Evolutionary conservation across 1,139 yeast genomes (phyloP), one percentile per base, ranked within the genome.

Genomic region (Yamadazyma pseudoaaseri): DNA sequence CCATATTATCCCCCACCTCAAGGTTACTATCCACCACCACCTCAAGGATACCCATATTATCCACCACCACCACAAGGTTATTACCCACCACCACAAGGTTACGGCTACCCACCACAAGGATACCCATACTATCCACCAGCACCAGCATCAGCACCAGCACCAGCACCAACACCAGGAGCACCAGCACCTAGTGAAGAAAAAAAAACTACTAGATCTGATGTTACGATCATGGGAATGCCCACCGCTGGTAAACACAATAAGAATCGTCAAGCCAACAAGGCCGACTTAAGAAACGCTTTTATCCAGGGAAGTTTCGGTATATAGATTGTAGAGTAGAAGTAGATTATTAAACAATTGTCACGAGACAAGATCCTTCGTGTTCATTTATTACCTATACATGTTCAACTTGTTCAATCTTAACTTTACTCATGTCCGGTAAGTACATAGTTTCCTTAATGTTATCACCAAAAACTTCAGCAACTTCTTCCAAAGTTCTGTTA

Each of bases 401-500:
- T 18, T 18, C 20, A 6, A 18, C 20, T 18, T 30, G 29, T 31
- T 26, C 34, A 20, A 26, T 15, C n/a, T 30, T 23, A 12, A 26
- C 15, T 16, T 31, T 27, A 14, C 14, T 20, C 5, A 18, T 18
- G 20, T 18, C 20, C 9, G 20, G 20, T 7, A 23, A 17, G 14
- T n/a, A 11, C 10, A 25, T 18, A 7, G 9, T 20, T 14, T 30
- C 33, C 6, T 30, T 28, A n/a, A 49, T 42, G 34, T 59, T 58
- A 37, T 62, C 72, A 35, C 72, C 76, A 43, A 70, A 70, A 12
- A 70, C 66, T 37, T 58, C 57, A 6, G 74, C 70, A 32, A 73
- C 74, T 52, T 73, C 76, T 51, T 74, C 79, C 55, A 74, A 62
- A 9, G 77, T 68, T 49, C 70, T 62, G 20, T 78, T 78, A 22